Evolutionary conservation across 495 filamentous ascomycete genomes (phyloP), one percentile per base, ranked within the genome.

Genomic region (Podospora pseudocomata): DNA sequence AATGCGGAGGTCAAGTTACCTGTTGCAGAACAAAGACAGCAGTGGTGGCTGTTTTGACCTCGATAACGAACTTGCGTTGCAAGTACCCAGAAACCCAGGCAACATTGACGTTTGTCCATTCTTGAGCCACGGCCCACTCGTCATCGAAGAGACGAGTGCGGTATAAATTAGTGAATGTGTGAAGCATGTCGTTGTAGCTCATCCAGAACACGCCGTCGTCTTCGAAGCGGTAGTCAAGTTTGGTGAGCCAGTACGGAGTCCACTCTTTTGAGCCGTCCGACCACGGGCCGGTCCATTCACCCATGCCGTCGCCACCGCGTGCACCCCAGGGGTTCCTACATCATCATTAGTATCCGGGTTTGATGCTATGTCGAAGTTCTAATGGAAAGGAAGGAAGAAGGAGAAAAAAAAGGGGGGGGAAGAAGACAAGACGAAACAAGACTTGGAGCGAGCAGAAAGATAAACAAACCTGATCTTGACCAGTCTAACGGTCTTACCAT

Each of bases 251-350:
- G 72, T 96, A 88, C 0, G 91, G 81, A 2, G 92, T 97, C 92
- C 94, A 97, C 78, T 97, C 89, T 72, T 93, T 92, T 5, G 90
- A 93, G n/a, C 94, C 93, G 73, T 96, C 92, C 53, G 89, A 91
- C 91, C 93, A 96, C 5, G 92, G 79, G 6, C 91, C 90, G 11
- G 81, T 88, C 90, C 94, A 97, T 78, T 95, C 93, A 5, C 86
- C 86, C 23, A 30, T 28, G 4, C 60, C 60, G 15, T 27, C 60
- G 6, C 23, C 26, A 4, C 16, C 30, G 7, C 30, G 23, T 63
- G 84, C 86, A 2, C 94, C 94, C 93, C 93, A 97, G 0, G 94
- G 94, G 71, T 97, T 97, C 82, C 55, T 58, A 11, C 15, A 3
- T 49, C 39, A 6, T 6, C 6, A 13, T 49, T 11, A 49, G 39